A percentile compares a stretch with the other conserved stretches of the same genome.
Conservation (phyloP, 1,284 basidiomycete species). For the Hymenochaete sp. region DNA sequence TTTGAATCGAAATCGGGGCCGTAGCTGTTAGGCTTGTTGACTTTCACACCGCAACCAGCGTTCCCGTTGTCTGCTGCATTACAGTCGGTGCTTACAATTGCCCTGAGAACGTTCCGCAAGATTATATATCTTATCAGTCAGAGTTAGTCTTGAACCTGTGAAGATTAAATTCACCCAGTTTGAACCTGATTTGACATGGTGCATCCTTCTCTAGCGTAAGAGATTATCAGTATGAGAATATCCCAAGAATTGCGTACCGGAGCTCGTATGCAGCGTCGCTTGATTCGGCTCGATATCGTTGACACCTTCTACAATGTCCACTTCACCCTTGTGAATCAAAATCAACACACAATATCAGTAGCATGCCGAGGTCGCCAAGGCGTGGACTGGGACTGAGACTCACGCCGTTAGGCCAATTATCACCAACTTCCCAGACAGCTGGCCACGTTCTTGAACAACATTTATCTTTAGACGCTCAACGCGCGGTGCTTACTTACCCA, state of each 20-base stretch:
- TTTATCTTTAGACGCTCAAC: constrained; percentile 7
- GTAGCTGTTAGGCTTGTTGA: constrained; percentile 37
- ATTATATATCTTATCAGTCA: neutral
- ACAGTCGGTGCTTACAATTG: constrained; percentile 38
- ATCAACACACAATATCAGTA: neutral
- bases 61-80: constrained; percentile 45
- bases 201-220: constrained; percentile 1
- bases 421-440: constrained; percentile 36
- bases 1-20: constrained; percentile 52
- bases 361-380: neutral
- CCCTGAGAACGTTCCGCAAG: constrained; percentile 22
- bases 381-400: neutral
- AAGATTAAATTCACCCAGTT: constrained; percentile 22
- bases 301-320: constrained; percentile 34
- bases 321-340: constrained; percentile 21
- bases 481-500: constrained; percentile 36
- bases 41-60: constrained; percentile 52
- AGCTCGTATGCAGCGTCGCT: constrained; percentile 36
- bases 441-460: constrained; percentile 29
- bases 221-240: neutral
- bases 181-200: constrained; percentile 18
- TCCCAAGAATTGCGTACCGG: constrained; percentile 22
- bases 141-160: neutral
- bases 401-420: constrained; percentile 28
- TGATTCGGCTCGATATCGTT: constrained; percentile 30